A percentile compares a stretch with the other conserved stretches of the same genome.
Evolutionary conservation across 2,329 filamentous ascomycete species (phyloP).

Genomic region (Juglanconis juglandina): DNA sequence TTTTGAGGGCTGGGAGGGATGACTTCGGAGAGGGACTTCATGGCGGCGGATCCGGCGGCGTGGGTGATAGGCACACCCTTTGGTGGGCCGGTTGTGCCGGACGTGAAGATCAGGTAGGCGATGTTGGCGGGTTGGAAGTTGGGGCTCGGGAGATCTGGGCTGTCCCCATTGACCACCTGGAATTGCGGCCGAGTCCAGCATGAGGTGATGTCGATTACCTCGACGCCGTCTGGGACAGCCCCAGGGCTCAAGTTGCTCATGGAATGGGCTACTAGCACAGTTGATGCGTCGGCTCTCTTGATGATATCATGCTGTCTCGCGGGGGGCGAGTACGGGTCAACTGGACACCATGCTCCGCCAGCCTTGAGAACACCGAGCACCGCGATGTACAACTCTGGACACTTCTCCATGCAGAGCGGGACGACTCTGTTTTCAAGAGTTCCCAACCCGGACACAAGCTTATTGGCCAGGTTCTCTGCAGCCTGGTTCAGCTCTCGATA

Average conservation of each 20-base stretch:
- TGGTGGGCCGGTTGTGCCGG: conserved; percentile 32
- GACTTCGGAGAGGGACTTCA: conserved; percentile 33
- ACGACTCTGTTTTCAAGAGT: conserved; percentile 24
- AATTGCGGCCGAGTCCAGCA: no score
- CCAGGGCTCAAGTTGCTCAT: conserved; percentile 24
- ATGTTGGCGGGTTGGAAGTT: no score
- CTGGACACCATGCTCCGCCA: conserved; percentile 38
- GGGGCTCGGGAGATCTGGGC: conserved; percentile 16
- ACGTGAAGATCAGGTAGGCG: conserved; percentile 32
- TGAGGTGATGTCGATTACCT: conserved; percentile 26
- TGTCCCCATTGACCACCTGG: conserved; percentile 3
- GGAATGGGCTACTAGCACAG: conserved; percentile 34
- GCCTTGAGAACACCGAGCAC: conserved; percentile 40
- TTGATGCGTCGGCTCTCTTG: conserved; percentile 8
- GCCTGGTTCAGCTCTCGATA: conserved; percentile 34
- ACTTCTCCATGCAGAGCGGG: conserved; percentile 37
- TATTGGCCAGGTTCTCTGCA: conserved; percentile 30
- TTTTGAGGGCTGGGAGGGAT: conserved; percentile 20
- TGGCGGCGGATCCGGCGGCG: conserved; percentile 31
- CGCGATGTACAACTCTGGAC: conserved; percentile 35
- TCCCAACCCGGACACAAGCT: conserved; percentile 18
- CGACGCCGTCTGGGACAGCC: conserved; percentile 17
- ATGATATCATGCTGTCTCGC: conserved; percentile 26
- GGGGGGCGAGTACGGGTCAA: conserved; percentile 35
- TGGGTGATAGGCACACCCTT: conserved; percentile 33